phyloP scores from a whole-genome alignment of 768 basidiomycete species.

The Suillus plorans region DNA sequence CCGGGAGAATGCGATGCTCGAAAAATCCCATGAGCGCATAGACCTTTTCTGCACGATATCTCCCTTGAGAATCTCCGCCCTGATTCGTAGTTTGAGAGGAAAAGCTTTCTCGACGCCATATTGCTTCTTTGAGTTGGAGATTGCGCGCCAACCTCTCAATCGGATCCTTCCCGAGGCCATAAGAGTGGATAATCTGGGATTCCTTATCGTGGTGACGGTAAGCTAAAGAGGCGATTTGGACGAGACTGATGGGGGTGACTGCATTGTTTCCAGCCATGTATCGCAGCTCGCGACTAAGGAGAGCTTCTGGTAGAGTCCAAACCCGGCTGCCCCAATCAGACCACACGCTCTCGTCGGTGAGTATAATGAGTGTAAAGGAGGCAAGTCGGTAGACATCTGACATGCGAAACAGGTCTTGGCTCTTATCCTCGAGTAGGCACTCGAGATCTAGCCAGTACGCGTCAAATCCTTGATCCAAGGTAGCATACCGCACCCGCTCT shows the following conservation, averaged over 20 bases:
- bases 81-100: too few species aligned
- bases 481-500: conserved; percentile 4
- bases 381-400: conserved; percentile 21
- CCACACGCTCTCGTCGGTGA: conserved; percentile 17
- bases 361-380: conserved; percentile 24
- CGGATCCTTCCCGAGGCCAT: conserved; percentile 16
- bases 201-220: conserved; percentile 17
- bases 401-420: conserved; percentile 24
- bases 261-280: conserved; percentile 13
- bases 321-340: conserved; percentile 20
- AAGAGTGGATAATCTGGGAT: conserved; percentile 23
- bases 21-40: conserved; percentile 29
- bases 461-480: conserved; percentile 3
- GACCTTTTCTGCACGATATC: conserved; percentile 20
- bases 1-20: conserved; percentile 21
- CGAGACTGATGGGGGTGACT: conserved; percentile 22
- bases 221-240: conserved; percentile 23
- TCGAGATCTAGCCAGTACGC: conserved; percentile 26
- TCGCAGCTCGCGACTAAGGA: conserved; percentile 21
- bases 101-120: conserved; percentile 18
- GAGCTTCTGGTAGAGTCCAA: conserved; percentile 23
- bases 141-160: conserved; percentile 25
- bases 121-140: conserved; percentile 18
- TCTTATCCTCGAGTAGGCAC: conserved; percentile 9
- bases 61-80: not conserved